Evolutionary conservation across 2,329 filamentous ascomycete species (phyloP), one percentile per base, ranked within the genome.

Genomic region (Aplosporella prunicola): DNA sequence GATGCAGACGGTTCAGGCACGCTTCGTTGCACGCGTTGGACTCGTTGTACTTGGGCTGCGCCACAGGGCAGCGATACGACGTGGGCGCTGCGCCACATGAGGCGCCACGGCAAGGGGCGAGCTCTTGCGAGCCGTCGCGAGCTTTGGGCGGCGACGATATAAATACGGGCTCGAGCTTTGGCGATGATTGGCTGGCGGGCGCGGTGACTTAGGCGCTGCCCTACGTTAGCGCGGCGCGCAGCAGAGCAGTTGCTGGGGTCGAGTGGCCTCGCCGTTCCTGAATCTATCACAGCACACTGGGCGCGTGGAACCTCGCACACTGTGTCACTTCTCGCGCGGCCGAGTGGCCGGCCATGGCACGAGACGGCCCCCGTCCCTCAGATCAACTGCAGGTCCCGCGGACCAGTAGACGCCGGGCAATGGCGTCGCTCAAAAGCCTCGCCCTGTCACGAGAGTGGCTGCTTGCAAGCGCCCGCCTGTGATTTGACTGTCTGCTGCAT

Each of bases 401-500:
- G n/a, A n/a, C 22, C 22, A 34, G 24, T 40, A 40, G 37, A 27
- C 38, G 38, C 38, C 38, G 8, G n/a, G 22, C 22, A 24, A 8
- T 24, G 22, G 8, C 8, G 8, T 28, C 33, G 25, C 33, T 18
- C 24, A 20, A 14, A 24, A 24, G 37, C 8, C 22, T 29, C 23
- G 37, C 31, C 30, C 37, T n/a, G 38, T 40, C 32, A 35, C 38
- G 32, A 29, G 29, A 33, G 25, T 34, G 37, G 37, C 37, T 40
- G 20, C 30, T n/a, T 39, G 20, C 34, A 43, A 39, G 35, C 41
- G 38, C 43, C 38, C 20, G 28, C 20, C 20, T 11, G 20, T 43
- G 32, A 40, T 45, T 41, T 32, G 40, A 43, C 24, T 40, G 31
- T 28, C 20, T 26, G 30, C 26, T 30, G 20, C 15, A 45, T 44